Evolutionary conservation across 345 rosid species (phyloP).

Genomic region (Odontarrhena argentea): DNA sequence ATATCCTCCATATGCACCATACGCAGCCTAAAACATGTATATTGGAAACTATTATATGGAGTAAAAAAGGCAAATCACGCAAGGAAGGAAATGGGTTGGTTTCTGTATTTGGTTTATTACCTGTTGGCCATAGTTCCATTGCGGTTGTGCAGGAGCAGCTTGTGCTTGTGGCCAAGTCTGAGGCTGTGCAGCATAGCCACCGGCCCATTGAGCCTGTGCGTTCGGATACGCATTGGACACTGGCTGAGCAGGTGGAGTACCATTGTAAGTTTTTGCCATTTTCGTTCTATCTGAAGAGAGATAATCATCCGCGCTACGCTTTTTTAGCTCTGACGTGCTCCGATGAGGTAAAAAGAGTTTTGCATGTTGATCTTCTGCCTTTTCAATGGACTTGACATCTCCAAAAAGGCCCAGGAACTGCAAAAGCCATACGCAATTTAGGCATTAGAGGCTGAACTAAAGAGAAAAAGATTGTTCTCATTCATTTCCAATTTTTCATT

Average conservation of each 20-base stretch:
- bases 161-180: slow-evolving; percentile 85
- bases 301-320: slow-evolving; percentile 85
- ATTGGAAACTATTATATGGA: neutral
- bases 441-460: neutral
- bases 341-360: slow-evolving; percentile 68
- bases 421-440: slow-evolving; percentile 27
- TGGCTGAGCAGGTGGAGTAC: slow-evolving; percentile 62
- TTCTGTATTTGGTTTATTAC: slow-evolving; percentile 32
- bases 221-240: slow-evolving; percentile 73
- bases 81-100: slow-evolving; percentile 2
- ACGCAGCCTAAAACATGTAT: slow-evolving; percentile 58
- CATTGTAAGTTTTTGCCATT: slow-evolving; percentile 64
- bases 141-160: slow-evolving; percentile 68
- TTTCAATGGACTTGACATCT: slow-evolving; percentile 62
- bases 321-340: slow-evolving; percentile 66
- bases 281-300: slow-evolving; percentile 79
- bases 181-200: slow-evolving; percentile 77
- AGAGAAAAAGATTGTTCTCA: neutral
- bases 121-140: slow-evolving; percentile 88
- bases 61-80: neutral
- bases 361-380: slow-evolving; percentile 83
- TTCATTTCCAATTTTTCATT: slow-evolving; percentile 1
- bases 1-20: slow-evolving; percentile 73
- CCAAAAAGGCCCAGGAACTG: slow-evolving; percentile 89
- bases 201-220: slow-evolving; percentile 78